Evolutionary conservation across 768 basidiomycete genomes (phyloP), one percentile per base, ranked within the genome.

Genomic region (Leccinum subgranulosum): DNA sequence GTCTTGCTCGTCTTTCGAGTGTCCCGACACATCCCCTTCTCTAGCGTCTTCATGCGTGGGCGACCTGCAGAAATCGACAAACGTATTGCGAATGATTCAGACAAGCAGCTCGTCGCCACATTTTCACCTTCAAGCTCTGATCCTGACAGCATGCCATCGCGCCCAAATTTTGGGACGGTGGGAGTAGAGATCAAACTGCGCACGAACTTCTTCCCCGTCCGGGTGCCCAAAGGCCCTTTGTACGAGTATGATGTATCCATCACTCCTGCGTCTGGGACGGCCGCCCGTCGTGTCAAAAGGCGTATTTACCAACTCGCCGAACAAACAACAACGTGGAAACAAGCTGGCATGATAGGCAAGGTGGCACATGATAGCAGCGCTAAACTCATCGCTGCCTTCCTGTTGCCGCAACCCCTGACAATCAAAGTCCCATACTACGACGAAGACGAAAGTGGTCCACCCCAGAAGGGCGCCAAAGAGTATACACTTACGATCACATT

Each of bases 281-380:
- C 73, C 15, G 57, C 62, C 31, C 73, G 72, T 55, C 75, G 81
- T 7, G 71, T 83, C 34, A 78, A 74, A 60, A 69, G 70, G 34
- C 73, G 81, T 17, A 77, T 83, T 25, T 80, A 79, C 55, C 70
- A 81, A 48, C 74, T 83, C 25, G 80, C 83, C 1, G 82, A 81
- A 56, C 59, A 67, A 55, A 73, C 76, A 4, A 60, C 63, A 25
- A 74, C 74, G 27, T 83, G 81, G 77, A 39, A 55, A 7, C 62
- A 70, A n/a, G 76, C 74, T 47, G 73, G 74, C 15, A 69, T 80
- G 71, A 69, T 69, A 15, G 73, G 69, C 31, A 63, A 49, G 27
- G 77, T 80, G 15, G 81, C 83, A 1, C 81, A 84, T 53, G 81
- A 84, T 55, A 64, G 66, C 49, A 74, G 77, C 36, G 69, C 76